Percentiles rank a stretch among this genome's conserved stretches.
phyloP scores from a whole-genome alignment of 2,329 filamentous ascomycete genomes.

The Capronia epimyces region DNA sequence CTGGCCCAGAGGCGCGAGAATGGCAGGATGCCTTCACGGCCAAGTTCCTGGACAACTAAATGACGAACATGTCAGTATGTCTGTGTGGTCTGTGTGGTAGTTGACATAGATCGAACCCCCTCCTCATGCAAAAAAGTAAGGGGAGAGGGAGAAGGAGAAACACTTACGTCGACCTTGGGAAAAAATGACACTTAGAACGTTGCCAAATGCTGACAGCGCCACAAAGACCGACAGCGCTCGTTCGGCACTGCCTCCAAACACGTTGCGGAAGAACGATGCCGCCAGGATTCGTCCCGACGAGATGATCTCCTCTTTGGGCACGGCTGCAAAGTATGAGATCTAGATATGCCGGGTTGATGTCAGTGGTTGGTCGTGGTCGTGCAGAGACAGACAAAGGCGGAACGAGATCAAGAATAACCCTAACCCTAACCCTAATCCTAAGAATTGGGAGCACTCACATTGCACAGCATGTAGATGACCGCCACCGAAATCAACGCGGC shows the following conservation, averaged over 20 bases:
- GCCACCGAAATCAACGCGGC: background rate
- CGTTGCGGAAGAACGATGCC: constrained; percentile 54
- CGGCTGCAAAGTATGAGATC: background rate
- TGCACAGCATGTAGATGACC: background rate
- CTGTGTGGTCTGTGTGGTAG: no score
- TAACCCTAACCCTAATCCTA: no score
- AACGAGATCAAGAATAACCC: no score
- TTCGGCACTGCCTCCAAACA: constrained; percentile 44
- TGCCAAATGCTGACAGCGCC: constrained; percentile 52
- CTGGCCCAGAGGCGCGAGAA: constrained; percentile 11
- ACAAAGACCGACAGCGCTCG: constrained; percentile 44
- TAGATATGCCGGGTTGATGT: background rate
- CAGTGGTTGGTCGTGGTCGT: background rate
- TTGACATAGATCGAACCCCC: no score
- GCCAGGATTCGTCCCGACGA: constrained; percentile 52
- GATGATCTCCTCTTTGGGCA: constrained; percentile 50
- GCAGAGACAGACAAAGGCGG: no score
- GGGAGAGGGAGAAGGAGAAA: background rate
- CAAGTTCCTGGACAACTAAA: constrained; percentile 55
- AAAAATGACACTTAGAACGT: constrained; percentile 54
- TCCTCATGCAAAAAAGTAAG: no score
- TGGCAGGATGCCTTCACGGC: constrained; percentile 63
- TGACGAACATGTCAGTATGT: background rate
- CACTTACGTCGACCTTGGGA: constrained; percentile 42
- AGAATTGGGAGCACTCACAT: constrained; percentile 48